phyloP scores from a whole-genome alignment of 78 protist genomes.

The Emiliania huxleyi region DNA sequence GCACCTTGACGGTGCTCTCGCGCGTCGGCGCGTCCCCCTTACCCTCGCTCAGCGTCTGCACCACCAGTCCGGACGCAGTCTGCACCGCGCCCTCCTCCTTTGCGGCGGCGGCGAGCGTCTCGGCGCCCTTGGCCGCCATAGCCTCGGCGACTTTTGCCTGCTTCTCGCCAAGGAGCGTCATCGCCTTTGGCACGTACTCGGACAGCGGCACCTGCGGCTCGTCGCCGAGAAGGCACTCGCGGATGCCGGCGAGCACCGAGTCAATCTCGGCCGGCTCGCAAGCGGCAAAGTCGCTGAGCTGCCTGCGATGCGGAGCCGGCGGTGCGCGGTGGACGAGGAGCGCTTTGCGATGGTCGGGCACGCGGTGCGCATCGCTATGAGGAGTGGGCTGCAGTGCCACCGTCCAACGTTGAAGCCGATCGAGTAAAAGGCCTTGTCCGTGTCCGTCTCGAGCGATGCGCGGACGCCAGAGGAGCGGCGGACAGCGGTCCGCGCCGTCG shows the following conservation, averaged over 20 bases:
- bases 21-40: neutral
- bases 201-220: neutral
- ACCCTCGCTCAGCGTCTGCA: neutral
- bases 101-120: neutral
- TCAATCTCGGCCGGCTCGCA: neutral
- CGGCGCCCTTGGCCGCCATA: neutral
- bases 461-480: neutral
- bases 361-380: too few species aligned
- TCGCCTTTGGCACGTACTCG: neutral
- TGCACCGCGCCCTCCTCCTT: neutral
- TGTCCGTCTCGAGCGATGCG: neutral
- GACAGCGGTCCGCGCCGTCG: neutral
- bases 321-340: too few species aligned
- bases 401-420: neutral
- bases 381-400: too few species aligned
- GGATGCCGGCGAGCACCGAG: neutral
- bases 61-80: neutral
- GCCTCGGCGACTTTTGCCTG: neutral
- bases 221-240: neutral
- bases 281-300: neutral
- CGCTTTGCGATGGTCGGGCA: too few species aligned
- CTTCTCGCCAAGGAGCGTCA: neutral
- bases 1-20: neutral
- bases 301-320: too few species aligned
- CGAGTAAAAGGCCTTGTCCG: neutral